Percentiles rank a stretch among this genome's conserved stretches.
These are phyloP conservation scores for Kregervanrija delftensis DNA, from an alignment of 805 yeast species.

Conservation along the genomic window DNA sequence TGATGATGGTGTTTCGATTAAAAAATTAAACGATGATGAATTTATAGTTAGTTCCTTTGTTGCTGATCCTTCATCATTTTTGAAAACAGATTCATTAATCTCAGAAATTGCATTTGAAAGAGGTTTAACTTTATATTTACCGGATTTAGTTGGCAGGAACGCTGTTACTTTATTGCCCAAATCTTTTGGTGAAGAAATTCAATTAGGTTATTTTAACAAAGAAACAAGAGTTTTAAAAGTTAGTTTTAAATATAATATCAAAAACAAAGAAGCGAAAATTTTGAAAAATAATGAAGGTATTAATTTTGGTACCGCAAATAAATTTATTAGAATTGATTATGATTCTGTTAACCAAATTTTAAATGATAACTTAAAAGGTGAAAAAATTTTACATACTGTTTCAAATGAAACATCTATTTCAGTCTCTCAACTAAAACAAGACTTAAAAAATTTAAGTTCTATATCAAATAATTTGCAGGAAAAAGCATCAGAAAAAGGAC, in stretches of 20 bases:
- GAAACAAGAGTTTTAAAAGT: constrained; percentile 39
- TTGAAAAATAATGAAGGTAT: constrained; percentile 25
- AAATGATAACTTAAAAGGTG: constrained; percentile 12
- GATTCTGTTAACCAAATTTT: constrained; percentile 51
- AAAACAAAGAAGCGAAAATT: constrained; percentile 12
- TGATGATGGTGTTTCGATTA: constrained; percentile 84
- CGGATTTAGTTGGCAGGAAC: constrained; percentile 35
- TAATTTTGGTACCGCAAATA: constrained; percentile 34
- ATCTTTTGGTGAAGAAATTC: constrained; percentile 37
- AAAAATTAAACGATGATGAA: constrained; percentile 17
- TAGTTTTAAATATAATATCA: constrained; percentile 27
- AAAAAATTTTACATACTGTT: constrained; percentile 3
- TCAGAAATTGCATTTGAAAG: constrained; percentile 53
- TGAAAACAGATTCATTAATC: constrained; percentile 32
- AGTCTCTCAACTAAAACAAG: constrained; percentile 17
- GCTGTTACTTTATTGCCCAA: constrained; percentile 63
- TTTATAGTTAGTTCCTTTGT: constrained; percentile 61
- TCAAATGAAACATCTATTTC: constrained; percentile 5
- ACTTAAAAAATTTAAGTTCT: constrained; percentile 29
- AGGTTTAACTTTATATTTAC: constrained; percentile 66
- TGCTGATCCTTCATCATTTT: constrained; percentile 79
- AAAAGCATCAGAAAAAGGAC: constrained; percentile 31
- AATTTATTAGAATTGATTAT: constrained; percentile 55
- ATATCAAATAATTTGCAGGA: constrained; percentile 26
- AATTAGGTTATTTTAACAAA: constrained; percentile 40